Percentiles rank a stretch among this genome's conserved stretches.
Conservation (phyloP, 495 filamentous ascomycete species). For the Cercophora sp. region DNA sequence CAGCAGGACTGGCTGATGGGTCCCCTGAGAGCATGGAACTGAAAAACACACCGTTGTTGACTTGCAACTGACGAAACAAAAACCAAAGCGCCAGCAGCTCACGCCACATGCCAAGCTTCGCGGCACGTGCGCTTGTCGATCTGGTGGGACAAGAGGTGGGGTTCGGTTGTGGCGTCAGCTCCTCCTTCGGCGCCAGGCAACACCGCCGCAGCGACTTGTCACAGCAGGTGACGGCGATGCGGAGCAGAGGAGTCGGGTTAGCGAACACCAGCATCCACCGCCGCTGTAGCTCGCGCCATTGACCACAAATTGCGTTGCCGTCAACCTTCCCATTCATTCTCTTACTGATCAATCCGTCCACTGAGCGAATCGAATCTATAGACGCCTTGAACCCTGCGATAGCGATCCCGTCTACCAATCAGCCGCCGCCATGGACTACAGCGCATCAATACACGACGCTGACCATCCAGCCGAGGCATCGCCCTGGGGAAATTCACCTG, state of each 20-base stretch:
- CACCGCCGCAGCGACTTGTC: too few relatives aligned
- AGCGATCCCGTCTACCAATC: slow-evolving; percentile 1
- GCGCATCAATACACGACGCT: slow-evolving; percentile 67
- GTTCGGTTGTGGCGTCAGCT: slow-evolving; percentile 9
- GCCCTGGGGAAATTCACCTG: slow-evolving; percentile 70
- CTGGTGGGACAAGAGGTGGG: neutral
- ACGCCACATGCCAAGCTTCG: neutral
- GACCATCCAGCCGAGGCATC: slow-evolving; percentile 66
- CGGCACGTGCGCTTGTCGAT: neutral
- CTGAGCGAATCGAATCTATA: too few relatives aligned
- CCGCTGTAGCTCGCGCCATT: neutral
- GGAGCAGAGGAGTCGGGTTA: slow-evolving; percentile 4
- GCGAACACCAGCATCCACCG: neutral
- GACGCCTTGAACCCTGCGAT: too few relatives aligned
- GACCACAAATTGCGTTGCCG: neutral
- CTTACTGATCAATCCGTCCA: neutral
- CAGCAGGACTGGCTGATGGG: too few relatives aligned
- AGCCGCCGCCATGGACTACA: slow-evolving; percentile 70
- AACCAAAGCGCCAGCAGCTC: too few relatives aligned
- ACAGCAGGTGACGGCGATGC: neutral
- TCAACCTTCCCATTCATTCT: neutral
- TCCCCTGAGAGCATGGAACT: too few relatives aligned
- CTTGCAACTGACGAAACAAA: neutral
- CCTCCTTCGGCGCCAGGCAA: too few relatives aligned
- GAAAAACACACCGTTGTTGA: neutral